Evolutionary conservation across 2,329 filamentous ascomycete genomes (phyloP).

Genomic region (Fusarium begoniae): DNA sequence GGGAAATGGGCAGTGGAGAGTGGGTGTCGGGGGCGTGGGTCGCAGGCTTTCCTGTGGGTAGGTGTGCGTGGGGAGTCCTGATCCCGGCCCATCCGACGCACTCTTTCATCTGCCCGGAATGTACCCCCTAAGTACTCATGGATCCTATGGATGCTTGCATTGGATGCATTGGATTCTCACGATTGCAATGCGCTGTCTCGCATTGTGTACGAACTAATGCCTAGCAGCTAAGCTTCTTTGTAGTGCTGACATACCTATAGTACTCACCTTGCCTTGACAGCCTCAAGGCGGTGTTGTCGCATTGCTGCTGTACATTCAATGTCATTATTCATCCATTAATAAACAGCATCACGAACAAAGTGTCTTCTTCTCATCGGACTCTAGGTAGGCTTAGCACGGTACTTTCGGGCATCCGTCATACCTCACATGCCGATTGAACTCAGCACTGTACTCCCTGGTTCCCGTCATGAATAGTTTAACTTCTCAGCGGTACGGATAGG

Average conservation of each 20-base stretch:
- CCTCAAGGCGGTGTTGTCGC: slow-evolving; percentile 1
- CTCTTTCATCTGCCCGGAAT: slow-evolving; percentile 25
- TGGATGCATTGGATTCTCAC: not conserved
- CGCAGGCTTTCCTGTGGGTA: slow-evolving; percentile 27
- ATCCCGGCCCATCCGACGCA: slow-evolving; percentile 42
- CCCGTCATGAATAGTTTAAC: not conserved
- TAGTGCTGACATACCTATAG: not conserved
- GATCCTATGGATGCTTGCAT: not conserved
- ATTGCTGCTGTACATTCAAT: not conserved
- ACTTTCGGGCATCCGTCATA: not conserved
- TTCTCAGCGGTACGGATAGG: slow-evolving; percentile 12
- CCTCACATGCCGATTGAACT: not conserved
- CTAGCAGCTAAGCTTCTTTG: not conserved
- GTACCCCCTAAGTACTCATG: slow-evolving; percentile 31
- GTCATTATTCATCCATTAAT: not conserved
- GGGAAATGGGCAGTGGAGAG: slow-evolving; percentile 44
- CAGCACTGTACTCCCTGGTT: not conserved
- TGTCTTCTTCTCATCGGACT: not conserved
- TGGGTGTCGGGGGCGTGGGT: slow-evolving; percentile 40
- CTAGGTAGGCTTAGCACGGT: not conserved
- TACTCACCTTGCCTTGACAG: not conserved
- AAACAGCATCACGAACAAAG: not conserved
- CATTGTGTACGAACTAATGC: slow-evolving; percentile 1
- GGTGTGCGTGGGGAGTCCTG: slow-evolving; percentile 33
- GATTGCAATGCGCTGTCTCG: slow-evolving; percentile 9